Percentiles rank a stretch among this genome's conserved stretches.
These are phyloP conservation scores for Lactuca sativa DNA, from an alignment of 129 eudicot species.

Conservation along the genomic window DNA sequence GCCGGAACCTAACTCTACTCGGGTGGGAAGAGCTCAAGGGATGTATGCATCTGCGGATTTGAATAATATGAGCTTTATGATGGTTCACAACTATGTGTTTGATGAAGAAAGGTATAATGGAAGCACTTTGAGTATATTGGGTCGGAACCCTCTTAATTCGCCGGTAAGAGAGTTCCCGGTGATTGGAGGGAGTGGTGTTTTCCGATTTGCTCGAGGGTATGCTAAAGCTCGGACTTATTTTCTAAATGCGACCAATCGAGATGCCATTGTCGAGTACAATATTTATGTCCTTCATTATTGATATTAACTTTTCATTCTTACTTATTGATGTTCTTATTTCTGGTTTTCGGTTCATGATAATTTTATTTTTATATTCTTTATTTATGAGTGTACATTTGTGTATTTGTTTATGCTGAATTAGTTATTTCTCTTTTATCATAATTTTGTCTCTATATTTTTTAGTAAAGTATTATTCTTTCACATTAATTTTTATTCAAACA, in stretches of 20 bases:
- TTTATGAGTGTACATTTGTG: too few relatives aligned
- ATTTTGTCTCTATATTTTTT: too few relatives aligned
- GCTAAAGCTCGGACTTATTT: conserved; percentile 29
- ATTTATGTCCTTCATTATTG: conserved; percentile 36
- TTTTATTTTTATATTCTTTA: too few relatives aligned
- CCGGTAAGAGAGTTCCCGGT: conserved; percentile 41
- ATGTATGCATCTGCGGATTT: conserved; percentile 40
- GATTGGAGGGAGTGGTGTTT: conserved; percentile 45
- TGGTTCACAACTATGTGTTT: conserved; percentile 31
- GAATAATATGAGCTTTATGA: conserved; percentile 27
- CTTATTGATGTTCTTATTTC: neutral
- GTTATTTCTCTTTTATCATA: too few relatives aligned
- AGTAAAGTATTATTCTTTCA: too few relatives aligned
- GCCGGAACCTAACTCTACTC: conserved; percentile 27
- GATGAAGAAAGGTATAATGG: conserved; percentile 39
- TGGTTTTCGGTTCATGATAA: too few relatives aligned
- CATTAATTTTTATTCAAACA: too few relatives aligned
- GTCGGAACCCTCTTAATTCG: conserved; percentile 27
- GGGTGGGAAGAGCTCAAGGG: conserved; percentile 44
- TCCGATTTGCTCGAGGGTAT: conserved; percentile 42
- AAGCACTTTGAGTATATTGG: conserved; percentile 46
- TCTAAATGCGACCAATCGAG: conserved; percentile 15
- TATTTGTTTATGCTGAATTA: too few relatives aligned
- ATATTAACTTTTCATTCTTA: neutral
- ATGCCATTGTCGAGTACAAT: conserved; percentile 34